Evolutionary conservation across 148 eudicot species (phyloP).

Genomic region (Silene conica): DNA sequence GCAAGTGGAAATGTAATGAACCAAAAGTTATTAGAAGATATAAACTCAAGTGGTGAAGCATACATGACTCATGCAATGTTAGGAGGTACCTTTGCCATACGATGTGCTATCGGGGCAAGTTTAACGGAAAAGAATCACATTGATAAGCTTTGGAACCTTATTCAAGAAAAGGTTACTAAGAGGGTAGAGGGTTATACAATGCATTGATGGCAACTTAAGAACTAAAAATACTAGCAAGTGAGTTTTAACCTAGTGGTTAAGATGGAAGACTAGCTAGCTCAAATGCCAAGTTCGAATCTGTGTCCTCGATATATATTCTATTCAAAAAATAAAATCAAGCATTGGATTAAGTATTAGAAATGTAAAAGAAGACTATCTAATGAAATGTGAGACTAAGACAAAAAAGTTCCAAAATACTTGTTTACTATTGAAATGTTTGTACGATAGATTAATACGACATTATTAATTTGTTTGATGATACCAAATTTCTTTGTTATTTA

Average conservation of each 20-base stretch:
- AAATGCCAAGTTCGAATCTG: not conserved
- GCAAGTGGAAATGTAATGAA: not conserved
- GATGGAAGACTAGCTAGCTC: not conserved
- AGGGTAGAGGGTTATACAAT: not conserved
- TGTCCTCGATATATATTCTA: too few relatives aligned
- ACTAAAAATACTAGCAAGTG: not conserved
- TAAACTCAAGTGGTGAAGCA: conserved; percentile 11
- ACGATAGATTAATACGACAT: not conserved
- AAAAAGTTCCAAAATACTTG: too few relatives aligned
- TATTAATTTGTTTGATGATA: too few relatives aligned
- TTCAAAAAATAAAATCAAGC: too few relatives aligned
- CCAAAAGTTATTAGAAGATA: conserved; percentile 6
- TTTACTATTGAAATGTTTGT: too few relatives aligned
- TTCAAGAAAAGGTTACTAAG: conserved; percentile 14
- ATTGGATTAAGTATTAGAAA: too few relatives aligned
- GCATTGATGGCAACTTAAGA: not conserved
- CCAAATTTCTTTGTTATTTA: too few relatives aligned
- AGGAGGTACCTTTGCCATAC: conserved; percentile 1
- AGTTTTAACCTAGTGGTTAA: not conserved
- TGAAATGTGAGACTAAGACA: too few relatives aligned
- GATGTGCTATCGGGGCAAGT: conserved; percentile 11
- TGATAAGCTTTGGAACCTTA: conserved; percentile 3
- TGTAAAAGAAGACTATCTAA: too few relatives aligned
- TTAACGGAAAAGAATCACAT: conserved; percentile 10
- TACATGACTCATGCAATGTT: conserved; percentile 15